A percentile compares a stretch with the other conserved stretches of the same genome.
phyloP scores from a whole-genome alignment of 768 basidiomycete genomes.

The Suillus plorans region DNA sequence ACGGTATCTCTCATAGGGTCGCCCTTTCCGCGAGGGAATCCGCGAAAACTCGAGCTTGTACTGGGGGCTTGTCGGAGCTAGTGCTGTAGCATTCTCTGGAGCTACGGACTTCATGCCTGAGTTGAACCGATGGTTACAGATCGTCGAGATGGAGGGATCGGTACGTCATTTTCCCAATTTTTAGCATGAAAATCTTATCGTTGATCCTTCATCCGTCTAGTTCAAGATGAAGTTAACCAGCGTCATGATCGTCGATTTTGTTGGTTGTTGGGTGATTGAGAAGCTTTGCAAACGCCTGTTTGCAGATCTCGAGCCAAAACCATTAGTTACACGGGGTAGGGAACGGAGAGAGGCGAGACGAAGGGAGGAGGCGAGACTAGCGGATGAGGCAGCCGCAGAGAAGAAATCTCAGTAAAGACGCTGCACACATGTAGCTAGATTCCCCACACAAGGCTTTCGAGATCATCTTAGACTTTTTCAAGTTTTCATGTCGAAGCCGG shows the following conservation, averaged over 20 bases:
- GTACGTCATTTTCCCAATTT: slow-evolving; percentile 48
- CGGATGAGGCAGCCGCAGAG: slow-evolving; percentile 21
- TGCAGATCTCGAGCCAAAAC: slow-evolving; percentile 83
- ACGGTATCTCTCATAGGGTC: slow-evolving; percentile 51
- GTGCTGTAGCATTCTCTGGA: slow-evolving; percentile 88
- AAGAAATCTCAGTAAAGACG: slow-evolving; percentile 37
- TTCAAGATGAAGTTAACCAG: slow-evolving; percentile 80
- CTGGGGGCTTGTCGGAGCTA: slow-evolving; percentile 89
- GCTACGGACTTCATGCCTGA: slow-evolving; percentile 95
- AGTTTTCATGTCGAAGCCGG: too few relatives aligned
- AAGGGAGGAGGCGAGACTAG: slow-evolving; percentile 37
- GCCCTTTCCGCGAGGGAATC: slow-evolving; percentile 98
- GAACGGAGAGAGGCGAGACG: slow-evolving; percentile 72
- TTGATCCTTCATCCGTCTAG: slow-evolving; percentile 36
- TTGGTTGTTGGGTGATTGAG: slow-evolving; percentile 85
- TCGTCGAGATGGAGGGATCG: slow-evolving; percentile 80
- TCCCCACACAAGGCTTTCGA: background rate
- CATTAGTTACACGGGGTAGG: slow-evolving; percentile 79
- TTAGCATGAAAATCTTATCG: background rate
- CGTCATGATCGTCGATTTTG: slow-evolving; percentile 87
- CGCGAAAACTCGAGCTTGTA: slow-evolving; percentile 92
- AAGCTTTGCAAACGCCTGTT: slow-evolving; percentile 80
- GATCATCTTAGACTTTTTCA: background rate
- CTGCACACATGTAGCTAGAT: background rate
- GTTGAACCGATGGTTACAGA: slow-evolving; percentile 93